These are phyloP conservation scores for Erucastrum elatum DNA, from an alignment of 345 rosid species.

Conservation along the genomic window DNA sequence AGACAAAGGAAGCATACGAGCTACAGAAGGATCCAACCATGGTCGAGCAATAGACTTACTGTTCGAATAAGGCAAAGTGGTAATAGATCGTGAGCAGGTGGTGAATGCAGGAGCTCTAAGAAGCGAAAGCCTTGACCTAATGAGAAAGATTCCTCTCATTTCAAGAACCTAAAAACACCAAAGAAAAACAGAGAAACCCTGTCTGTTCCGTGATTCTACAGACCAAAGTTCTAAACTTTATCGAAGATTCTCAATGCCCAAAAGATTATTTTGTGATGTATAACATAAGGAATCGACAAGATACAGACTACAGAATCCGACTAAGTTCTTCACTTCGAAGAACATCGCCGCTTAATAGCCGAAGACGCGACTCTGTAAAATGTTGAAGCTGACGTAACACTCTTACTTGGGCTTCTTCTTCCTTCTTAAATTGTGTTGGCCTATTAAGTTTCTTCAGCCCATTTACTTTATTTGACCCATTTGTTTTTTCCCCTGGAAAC, in stretches of 20 bases:
- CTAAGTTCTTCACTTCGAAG: slow-evolving; percentile 1
- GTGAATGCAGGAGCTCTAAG: slow-evolving; percentile 7
- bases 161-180: not conserved
- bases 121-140: slow-evolving; percentile 23
- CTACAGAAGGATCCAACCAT: not conserved
- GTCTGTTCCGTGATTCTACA: slow-evolving; percentile 10
- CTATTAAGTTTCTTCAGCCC: not conserved
- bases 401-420: not conserved
- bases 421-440: not conserved
- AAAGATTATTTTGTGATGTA: not conserved
- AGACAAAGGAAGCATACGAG: slow-evolving; percentile 11
- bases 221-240: slow-evolving; percentile 26
- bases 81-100: slow-evolving; percentile 12
- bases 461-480: not conserved
- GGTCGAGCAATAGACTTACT: not conserved
- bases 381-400: not conserved
- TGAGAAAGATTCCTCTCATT: slow-evolving; percentile 37
- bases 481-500: no score
- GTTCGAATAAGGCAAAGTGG: not conserved
- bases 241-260: not conserved
- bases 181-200: not conserved
- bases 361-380: not conserved
- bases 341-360: slow-evolving; percentile 7
- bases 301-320: no score
- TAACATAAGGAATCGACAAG: not conserved